Base-by-base conservation (phyloP, 2,329 filamentous ascomycete species). In the Paecilomyces formosus region DNA sequence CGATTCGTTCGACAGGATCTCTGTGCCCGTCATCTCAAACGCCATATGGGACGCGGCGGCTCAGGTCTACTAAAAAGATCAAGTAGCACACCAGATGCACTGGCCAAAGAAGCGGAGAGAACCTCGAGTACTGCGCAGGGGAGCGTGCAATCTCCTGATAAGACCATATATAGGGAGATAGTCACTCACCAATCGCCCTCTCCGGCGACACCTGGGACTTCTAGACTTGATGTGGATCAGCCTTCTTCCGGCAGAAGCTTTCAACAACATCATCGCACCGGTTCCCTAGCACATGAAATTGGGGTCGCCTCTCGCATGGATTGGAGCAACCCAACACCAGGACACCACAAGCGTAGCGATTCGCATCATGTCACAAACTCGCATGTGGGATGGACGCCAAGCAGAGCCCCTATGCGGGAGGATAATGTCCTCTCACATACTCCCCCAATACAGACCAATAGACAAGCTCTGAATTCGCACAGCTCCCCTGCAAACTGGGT, bases 1-100 rank as follows among this genome's bases (percentile, higher is more conserved):
- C 88, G 89, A 31, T 99, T 97, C 76, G 93, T 97, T 59, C 87
- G 94, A 62, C 90, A 95, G 64, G 94, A 99, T 73, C 81, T 99
- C 60, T 92, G 94, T 70, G 88, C 93, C 68, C 87, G 90, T 49
- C 90, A 94, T 74, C 84, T 87, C 70, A 89, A 93, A 71, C 85
- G 90, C 50, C 90, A 93, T 74, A 89, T 86, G 12, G 88, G 88
- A 28, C 75, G 77, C 57, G 78, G 78, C 5, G 39, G 39, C 39
- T 45, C 39, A 39, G 80, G 79, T 15, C 78, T 80, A 62, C 66
- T 80, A 13, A 78, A 80, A 64, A 78, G 79, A 63, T 76, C 78
- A 60, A 78, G 80, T 61, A 70, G 71, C 56, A 77, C 78, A 61
- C 68, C 74, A 18, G 73, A 76, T 50, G 58, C 66, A 15, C 61